Evolutionary conservation across 2,329 filamentous ascomycete species (phyloP).

Genomic region (Trichothecium sympodiale): DNA sequence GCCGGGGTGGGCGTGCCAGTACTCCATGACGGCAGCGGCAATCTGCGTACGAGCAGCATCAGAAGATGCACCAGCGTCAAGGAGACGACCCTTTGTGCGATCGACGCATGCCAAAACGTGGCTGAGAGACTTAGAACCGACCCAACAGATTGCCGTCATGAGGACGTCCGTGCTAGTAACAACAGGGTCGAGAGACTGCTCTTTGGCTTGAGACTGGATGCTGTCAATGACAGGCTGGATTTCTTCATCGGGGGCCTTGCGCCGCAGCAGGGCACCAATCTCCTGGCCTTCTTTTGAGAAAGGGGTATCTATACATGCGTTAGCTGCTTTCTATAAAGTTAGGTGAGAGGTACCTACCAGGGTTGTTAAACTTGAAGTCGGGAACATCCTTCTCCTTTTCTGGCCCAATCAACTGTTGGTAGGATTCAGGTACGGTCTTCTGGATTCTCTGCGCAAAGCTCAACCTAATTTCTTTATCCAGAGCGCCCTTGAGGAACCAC

Average conservation of each 20-base stretch:
- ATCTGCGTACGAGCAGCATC: conserved; percentile 76
- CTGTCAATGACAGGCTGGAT: conserved; percentile 70
- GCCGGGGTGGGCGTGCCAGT: conserved; percentile 89
- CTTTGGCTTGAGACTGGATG: conserved; percentile 69
- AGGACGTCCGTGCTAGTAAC: conserved; percentile 88
- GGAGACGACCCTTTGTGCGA: conserved; percentile 78
- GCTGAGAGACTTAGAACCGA: conserved; percentile 90
- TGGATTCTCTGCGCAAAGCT: conserved; percentile 95
- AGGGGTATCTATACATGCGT: conserved; percentile 50
- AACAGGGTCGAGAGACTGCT: conserved; percentile 63
- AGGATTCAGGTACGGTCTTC: conserved; percentile 78
- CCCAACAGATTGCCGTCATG: conserved; percentile 83
- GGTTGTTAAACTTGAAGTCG: conserved; percentile 78
- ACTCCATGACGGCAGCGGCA: conserved; percentile 78
- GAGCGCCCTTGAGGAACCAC: conserved; percentile 78
- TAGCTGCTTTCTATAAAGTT: conserved; percentile 1
- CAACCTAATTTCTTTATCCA: conserved; percentile 94
- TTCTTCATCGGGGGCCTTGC: conserved; percentile 77
- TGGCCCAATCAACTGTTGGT: conserved; percentile 68
- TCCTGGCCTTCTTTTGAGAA: conserved; percentile 79
- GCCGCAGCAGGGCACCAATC: conserved; percentile 65
- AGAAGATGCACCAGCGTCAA: conserved; percentile 66
- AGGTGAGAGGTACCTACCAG: conserved; percentile 40
- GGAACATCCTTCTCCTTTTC: conserved; percentile 94
- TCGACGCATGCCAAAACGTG: conserved; percentile 95